These are phyloP conservation scores for Cladosporium colombiae DNA, from an alignment of 2,329 filamentous ascomycete genomes.

Conservation along the genomic window DNA sequence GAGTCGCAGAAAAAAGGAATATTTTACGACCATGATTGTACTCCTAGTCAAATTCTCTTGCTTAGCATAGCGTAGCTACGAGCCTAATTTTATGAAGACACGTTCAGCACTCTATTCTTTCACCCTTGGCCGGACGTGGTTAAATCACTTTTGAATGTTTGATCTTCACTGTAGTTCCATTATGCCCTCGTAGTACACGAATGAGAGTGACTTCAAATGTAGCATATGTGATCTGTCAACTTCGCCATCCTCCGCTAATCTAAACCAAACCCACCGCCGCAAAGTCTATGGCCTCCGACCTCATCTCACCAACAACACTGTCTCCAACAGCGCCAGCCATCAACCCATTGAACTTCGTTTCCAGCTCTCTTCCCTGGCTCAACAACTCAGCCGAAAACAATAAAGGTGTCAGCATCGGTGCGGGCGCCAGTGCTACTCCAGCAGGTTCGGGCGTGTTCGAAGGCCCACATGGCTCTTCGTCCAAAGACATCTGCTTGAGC, in stretches of 20 bases:
- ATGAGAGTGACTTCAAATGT: too few relatives aligned
- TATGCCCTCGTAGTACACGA: not conserved
- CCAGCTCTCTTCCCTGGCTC: slow-evolving; percentile 3
- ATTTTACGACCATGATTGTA: slow-evolving; percentile 15
- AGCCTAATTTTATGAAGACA: slow-evolving; percentile 17
- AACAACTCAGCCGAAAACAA: not conserved
- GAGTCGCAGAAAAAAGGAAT: not conserved
- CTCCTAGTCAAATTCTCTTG: slow-evolving; percentile 6
- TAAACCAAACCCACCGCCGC: not conserved
- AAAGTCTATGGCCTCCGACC: not conserved
- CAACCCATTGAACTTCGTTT: not conserved
- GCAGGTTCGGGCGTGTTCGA: slow-evolving; percentile 25
- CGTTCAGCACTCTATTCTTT: not conserved
- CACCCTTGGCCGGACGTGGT: not conserved
- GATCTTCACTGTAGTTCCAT: not conserved
- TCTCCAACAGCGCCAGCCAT: not conserved
- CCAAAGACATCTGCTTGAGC: slow-evolving; percentile 24
- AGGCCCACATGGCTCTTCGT: slow-evolving; percentile 27
- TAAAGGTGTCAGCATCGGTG: not conserved
- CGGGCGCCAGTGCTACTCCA: not conserved
- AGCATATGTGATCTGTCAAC: not conserved
- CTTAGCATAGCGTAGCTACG: slow-evolving; percentile 15
- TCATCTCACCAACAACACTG: not conserved
- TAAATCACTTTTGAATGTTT: not conserved
- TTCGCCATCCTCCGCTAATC: not conserved